phyloP scores from a whole-genome alignment of 768 basidiomycete species.

The Serpula lacrymans region DNA sequence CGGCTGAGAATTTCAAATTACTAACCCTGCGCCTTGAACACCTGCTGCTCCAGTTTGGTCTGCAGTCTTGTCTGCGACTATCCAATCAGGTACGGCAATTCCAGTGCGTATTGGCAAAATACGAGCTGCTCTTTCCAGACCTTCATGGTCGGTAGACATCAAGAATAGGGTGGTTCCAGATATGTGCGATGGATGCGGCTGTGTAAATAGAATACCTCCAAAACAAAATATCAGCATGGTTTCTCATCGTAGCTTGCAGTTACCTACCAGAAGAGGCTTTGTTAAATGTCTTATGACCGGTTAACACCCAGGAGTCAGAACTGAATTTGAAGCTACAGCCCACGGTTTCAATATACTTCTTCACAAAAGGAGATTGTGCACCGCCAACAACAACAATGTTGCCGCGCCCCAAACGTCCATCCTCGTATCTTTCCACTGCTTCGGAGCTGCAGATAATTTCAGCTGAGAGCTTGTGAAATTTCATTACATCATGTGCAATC shows the following conservation, averaged over 20 bases:
- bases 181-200: constrained; percentile 35
- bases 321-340: constrained; percentile 16
- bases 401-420: constrained; percentile 28
- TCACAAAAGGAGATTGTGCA: constrained; percentile 31
- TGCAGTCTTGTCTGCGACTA: constrained; percentile 51
- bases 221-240: constrained; percentile 9
- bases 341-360: constrained; percentile 24
- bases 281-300: constrained; percentile 11
- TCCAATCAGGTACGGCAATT: constrained; percentile 73
- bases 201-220: constrained; percentile 57
- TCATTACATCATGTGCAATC: constrained; percentile 61
- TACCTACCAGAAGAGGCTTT: constrained; percentile 18
- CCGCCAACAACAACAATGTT: constrained; percentile 62
- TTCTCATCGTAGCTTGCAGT: background rate
- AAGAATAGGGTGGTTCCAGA: constrained; percentile 50
- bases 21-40: constrained; percentile 73
- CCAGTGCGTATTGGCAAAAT: constrained; percentile 88
- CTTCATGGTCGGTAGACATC: constrained; percentile 49
- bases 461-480: constrained; percentile 69
- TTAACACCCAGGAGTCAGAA: constrained; percentile 15
- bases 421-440: constrained; percentile 19
- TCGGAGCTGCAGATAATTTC: constrained; percentile 50
- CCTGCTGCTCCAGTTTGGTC: constrained; percentile 70
- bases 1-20: constrained; percentile 6
- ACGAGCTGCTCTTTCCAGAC: constrained; percentile 64